These are phyloP conservation scores for Phylloporus sp. DNA, from an alignment of 768 basidiomycete genomes.

Conservation along the genomic window DNA sequence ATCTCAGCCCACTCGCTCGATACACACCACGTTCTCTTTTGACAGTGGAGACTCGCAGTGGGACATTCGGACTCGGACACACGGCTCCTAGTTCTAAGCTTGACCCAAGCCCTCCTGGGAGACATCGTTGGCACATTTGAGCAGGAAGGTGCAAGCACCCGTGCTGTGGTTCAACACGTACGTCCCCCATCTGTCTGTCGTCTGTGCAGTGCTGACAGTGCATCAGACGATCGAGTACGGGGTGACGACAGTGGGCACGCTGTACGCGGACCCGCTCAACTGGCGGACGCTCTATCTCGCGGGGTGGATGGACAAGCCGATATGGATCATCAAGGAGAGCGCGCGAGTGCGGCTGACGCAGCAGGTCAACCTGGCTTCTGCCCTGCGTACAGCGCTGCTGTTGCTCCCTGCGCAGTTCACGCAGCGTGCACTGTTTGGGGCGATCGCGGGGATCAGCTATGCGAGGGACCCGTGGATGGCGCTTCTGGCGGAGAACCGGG, in stretches of 20 bases:
- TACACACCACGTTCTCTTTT: no score
- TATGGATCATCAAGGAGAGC: slow-evolving; percentile 89
- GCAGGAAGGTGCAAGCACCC: slow-evolving; percentile 76
- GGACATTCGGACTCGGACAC: no score
- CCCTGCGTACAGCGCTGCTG: slow-evolving; percentile 83
- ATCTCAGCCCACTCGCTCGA: no score
- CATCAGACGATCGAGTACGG: slow-evolving; percentile 94
- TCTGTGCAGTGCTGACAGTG: not conserved
- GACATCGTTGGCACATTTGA: slow-evolving; percentile 90
- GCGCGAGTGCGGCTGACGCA: slow-evolving; percentile 88
- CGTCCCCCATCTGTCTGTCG: slow-evolving; percentile 41
- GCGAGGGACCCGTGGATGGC: slow-evolving; percentile 91
- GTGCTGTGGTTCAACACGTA: slow-evolving; percentile 97
- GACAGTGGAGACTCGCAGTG: no score
- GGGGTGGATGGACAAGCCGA: slow-evolving; percentile 96
- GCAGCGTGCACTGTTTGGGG: slow-evolving; percentile 78
- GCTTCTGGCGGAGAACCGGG: slow-evolving; percentile 89
- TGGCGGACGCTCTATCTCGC: slow-evolving; percentile 94
- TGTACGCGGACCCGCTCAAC: slow-evolving; percentile 86
- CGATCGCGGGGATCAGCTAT: slow-evolving; percentile 85
- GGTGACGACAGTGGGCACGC: slow-evolving; percentile 84
- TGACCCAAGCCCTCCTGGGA: slow-evolving; percentile 77
- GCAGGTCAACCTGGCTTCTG: slow-evolving; percentile 90
- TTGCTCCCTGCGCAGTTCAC: slow-evolving; percentile 80
- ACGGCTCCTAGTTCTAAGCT: slow-evolving; percentile 74